Conservation (phyloP, 345 rosid species). For the Heritiera littoralis region DNA sequence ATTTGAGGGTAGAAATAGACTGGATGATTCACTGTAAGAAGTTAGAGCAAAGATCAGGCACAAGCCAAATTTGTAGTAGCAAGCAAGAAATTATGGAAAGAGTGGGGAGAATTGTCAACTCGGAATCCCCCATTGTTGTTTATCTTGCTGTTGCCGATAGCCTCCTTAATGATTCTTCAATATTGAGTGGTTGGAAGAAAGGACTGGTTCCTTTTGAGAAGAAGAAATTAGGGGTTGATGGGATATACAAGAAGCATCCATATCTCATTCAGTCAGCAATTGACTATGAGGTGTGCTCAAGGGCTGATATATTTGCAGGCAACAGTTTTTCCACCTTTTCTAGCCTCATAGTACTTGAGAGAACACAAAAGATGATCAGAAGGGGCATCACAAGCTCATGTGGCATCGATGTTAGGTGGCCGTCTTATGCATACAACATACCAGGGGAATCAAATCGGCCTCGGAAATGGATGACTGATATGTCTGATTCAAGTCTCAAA, state of each 20-base stretch:
- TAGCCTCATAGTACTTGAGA: constrained; percentile 80
- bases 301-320: constrained; percentile 84
- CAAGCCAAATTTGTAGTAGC: constrained; percentile 83
- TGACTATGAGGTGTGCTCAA: constrained; percentile 89
- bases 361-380: constrained; percentile 75
- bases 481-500: constrained; percentile 75
- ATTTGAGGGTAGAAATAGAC: constrained; percentile 95
- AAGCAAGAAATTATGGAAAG: constrained; percentile 72
- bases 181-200: constrained; percentile 73
- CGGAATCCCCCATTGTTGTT: constrained; percentile 52
- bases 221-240: constrained; percentile 73
- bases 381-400: constrained; percentile 66
- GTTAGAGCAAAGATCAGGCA: constrained; percentile 61
- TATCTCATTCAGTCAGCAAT: constrained; percentile 90
- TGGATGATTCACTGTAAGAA: constrained; percentile 99
- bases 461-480: constrained; percentile 80
- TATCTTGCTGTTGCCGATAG: constrained; percentile 90
- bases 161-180: constrained; percentile 75
- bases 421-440: constrained; percentile 85
- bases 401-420: constrained; percentile 55
- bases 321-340: constrained; percentile 97
- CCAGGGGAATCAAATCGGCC: constrained; percentile 64
- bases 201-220: constrained; percentile 79
- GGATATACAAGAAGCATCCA: constrained; percentile 66
- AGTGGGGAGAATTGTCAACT: constrained; percentile 61